Base-by-base conservation (phyloP, 129 eudicot species). In the Chrysanthemum makinoi region DNA sequence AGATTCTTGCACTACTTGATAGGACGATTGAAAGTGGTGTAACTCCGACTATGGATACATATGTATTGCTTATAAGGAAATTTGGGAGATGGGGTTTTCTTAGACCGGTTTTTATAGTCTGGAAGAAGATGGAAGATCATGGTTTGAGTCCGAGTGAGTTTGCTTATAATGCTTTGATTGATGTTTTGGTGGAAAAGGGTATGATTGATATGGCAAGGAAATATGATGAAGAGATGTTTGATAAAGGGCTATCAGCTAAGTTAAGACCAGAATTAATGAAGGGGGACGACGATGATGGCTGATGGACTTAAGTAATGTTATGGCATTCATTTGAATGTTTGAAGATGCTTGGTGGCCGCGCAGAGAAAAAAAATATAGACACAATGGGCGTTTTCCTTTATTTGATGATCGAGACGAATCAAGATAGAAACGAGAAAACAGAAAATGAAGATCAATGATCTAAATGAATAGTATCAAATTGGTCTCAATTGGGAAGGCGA, bases 41-140 rank as follows among this genome's bases (percentile, higher is more conserved):
- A 60, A 64, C 64, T 5, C 97, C 97, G 0, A 84, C 26, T 73
- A 80, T 87, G 84, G 99, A 90, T 47, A 94, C 97, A 0, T 94
- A 86, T 86, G 97, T 90, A 15, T 76, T 90, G 94, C 96, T 94
- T 68, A 74, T 94, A 84, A 84, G 93, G 76, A 94, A 94, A 67
- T 94, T 89, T 79, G 98, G 96, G 79, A 87, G 96, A 68, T 94
- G 98, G 97, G 97, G 98, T 56, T 94, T 89, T 79, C 90, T 94
- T 53, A 77, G 96, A 71, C 98, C 98, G 0, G 82, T 90, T 79
- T 82, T 87, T 52, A 70, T 78, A 58, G 74, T 94, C 59, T 89
- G 97, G 98, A 66, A 90, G 63, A 94, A 85, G 76, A 94, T 94
- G 93, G 83, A 82, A 76, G 88, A 87, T 47, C 89, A 83, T 65